Conservation (phyloP, 306 rosid genomes). For the Prosopis cineraria region DNA sequence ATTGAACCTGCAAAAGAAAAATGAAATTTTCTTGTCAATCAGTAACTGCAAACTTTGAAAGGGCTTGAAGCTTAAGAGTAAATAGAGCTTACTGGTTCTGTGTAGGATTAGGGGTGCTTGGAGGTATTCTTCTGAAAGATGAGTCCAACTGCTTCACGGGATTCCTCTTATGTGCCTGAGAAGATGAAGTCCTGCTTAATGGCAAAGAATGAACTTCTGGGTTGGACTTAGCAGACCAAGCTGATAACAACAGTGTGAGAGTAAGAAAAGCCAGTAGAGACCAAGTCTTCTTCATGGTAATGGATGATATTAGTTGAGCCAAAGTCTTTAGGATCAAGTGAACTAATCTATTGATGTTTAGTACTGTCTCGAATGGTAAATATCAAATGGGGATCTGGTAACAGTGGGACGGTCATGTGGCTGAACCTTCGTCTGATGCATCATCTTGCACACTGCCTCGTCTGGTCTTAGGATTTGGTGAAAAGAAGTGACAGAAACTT, state of each 20-base stretch:
- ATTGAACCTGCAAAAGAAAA: conserved; percentile 43
- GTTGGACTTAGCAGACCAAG: conserved; percentile 24
- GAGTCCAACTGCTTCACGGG: conserved; percentile 38
- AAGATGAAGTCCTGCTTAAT: conserved; percentile 30
- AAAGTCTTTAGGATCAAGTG: conserved; percentile 5
- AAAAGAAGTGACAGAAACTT: conserved; percentile 10
- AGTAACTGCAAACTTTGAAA: neutral
- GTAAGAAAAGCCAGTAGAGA: conserved; percentile 44
- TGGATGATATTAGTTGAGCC: conserved; percentile 25
- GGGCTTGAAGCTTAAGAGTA: conserved; percentile 17
- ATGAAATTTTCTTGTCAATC: conserved; percentile 15
- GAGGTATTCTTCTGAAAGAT: conserved; percentile 50
- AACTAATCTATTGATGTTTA: conserved; percentile 7
- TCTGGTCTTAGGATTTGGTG: conserved; percentile 15
- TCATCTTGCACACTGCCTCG: neutral
- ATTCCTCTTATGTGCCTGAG: conserved; percentile 30
- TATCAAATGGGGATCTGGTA: conserved; percentile 41
- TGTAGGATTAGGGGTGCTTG: conserved; percentile 50
- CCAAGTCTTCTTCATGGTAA: conserved; percentile 46
- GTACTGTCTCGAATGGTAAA: conserved; percentile 15
- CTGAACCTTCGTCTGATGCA: conserved; percentile 19
- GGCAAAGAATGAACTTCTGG: conserved; percentile 19
- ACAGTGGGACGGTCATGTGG: conserved; percentile 50
- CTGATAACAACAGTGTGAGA: conserved; percentile 35
- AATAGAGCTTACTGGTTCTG: conserved; percentile 51